A percentile compares a stretch with the other conserved stretches of the same genome.
Evolutionary conservation across 495 filamentous ascomycete genomes (phyloP).

Genomic region (Talaromyces nanjingensis): DNA sequence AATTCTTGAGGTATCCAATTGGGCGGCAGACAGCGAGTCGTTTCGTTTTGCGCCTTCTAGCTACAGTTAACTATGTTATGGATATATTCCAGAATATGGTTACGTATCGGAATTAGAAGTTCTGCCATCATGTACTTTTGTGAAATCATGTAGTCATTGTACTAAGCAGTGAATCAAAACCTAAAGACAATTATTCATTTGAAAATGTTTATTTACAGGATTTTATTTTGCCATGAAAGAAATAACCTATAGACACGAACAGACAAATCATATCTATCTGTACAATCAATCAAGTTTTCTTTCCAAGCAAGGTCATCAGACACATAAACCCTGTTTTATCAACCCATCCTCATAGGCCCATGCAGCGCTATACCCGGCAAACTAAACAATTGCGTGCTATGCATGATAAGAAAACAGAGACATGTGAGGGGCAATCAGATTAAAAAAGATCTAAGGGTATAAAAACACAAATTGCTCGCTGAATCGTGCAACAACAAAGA

Average conservation of each 20-base stretch:
- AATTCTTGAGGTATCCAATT: neutral
- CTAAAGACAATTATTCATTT: too few relatives aligned
- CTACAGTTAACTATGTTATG: neutral
- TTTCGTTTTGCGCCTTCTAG: neutral
- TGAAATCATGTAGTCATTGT: too few relatives aligned
- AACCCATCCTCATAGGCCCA: neutral
- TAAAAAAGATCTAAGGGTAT: slow-evolving; percentile 6
- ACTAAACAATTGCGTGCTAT: neutral
- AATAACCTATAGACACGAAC: neutral
- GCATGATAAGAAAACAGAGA: neutral
- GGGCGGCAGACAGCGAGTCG: neutral
- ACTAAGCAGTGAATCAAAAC: too few relatives aligned
- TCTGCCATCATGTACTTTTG: too few relatives aligned
- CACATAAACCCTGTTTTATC: neutral
- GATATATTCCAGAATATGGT: too few relatives aligned
- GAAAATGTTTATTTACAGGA: neutral
- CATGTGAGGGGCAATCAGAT: neutral
- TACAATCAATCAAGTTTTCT: neutral
- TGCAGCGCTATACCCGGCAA: neutral
- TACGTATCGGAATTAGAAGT: too few relatives aligned
- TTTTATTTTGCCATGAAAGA: neutral
- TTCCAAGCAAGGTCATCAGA: neutral
- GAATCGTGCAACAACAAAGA: neutral
- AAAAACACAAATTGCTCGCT: neutral
- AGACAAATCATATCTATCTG: neutral